Evolutionary conservation across 495 filamentous ascomycete genomes (phyloP).

Genomic region (Daldinia decipiens): DNA sequence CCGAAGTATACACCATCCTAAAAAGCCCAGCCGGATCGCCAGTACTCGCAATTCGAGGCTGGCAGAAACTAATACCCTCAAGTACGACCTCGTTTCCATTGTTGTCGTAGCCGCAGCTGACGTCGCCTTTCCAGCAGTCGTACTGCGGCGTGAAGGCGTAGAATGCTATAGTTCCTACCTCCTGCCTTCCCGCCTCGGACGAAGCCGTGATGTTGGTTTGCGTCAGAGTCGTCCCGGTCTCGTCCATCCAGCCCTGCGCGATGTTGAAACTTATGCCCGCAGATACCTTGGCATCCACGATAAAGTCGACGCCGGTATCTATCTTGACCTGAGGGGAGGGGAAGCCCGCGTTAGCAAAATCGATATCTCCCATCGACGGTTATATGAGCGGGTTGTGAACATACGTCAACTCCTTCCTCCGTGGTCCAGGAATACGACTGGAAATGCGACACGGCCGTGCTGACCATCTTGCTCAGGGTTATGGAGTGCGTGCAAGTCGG

Average conservation of each 20-base stretch:
- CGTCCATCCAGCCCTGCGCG: slow-evolving; percentile 32
- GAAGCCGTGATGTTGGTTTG: slow-evolving; percentile 26
- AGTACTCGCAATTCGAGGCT: slow-evolving; percentile 17
- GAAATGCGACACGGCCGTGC: slow-evolving; percentile 31
- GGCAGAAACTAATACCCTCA: slow-evolving; percentile 27
- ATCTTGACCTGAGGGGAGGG: slow-evolving; percentile 13
- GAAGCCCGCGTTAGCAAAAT: slow-evolving; percentile 4
- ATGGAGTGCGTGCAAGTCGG: slow-evolving; percentile 37
- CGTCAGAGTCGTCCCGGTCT: slow-evolving; percentile 28
- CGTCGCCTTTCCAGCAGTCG: slow-evolving; percentile 34
- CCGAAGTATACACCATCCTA: slow-evolving; percentile 37
- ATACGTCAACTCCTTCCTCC: slow-evolving; percentile 28
- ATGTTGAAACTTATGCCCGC: not conserved
- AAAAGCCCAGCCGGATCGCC: slow-evolving; percentile 24
- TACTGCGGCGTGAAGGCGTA: slow-evolving; percentile 39
- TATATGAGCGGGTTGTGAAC: not conserved
- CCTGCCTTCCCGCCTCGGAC: slow-evolving; percentile 20
- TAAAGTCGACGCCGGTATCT: slow-evolving; percentile 24
- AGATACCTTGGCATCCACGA: not conserved
- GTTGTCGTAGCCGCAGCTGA: slow-evolving; percentile 27
- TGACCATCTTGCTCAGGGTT: slow-evolving; percentile 22
- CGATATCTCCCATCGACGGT: not conserved
- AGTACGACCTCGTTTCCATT: slow-evolving; percentile 29
- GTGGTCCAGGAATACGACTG: slow-evolving; percentile 30
- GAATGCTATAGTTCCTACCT: slow-evolving; percentile 32